Percentiles rank a stretch among this genome's conserved stretches.
Evolutionary conservation across 352 stramenopile genomes (phyloP).

Genomic region (Phytophthora brassicae): DNA sequence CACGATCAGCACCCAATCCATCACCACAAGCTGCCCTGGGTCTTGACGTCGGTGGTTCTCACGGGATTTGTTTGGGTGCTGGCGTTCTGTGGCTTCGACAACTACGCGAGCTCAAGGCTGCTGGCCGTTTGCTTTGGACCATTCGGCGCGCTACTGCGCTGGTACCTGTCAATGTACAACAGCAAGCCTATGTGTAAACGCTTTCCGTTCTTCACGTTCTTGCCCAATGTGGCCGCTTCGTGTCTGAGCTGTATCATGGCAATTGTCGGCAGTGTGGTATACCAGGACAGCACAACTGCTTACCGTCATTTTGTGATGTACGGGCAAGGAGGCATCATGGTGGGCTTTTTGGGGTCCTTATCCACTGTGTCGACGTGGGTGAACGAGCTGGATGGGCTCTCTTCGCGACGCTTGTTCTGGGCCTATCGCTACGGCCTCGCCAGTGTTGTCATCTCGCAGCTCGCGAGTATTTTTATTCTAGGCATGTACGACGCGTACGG

Average conservation of each 20-base stretch:
- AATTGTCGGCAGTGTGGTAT: conserved; percentile 41
- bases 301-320: conserved; percentile 49
- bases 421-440: conserved; percentile 56
- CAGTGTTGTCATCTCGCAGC: conserved; percentile 52
- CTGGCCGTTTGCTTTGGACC: conserved; percentile 58
- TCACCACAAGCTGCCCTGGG: conserved; percentile 36
- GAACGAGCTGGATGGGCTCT: conserved; percentile 55
- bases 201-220: conserved; percentile 70
- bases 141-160: conserved; percentile 59
- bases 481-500: conserved; percentile 48
- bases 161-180: conserved; percentile 60
- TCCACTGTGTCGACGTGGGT: conserved; percentile 75
- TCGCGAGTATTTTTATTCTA: conserved; percentile 60
- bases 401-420: conserved; percentile 44
- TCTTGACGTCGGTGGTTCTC: conserved; percentile 18
- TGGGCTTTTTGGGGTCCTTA: conserved; percentile 65
- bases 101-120: conserved; percentile 52
- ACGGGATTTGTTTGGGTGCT: conserved; percentile 49
- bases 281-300: conserved; percentile 23
- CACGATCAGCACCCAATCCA: conserved; percentile 42
- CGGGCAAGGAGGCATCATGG: conserved; percentile 45
- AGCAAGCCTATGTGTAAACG: conserved; percentile 43
- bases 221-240: conserved; percentile 59
- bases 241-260: conserved; percentile 47
- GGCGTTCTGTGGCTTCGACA: conserved; percentile 45